Evolutionary conservation across 2,329 filamentous ascomycete species (phyloP).

Genomic region (Calonectria pauciramosa): DNA sequence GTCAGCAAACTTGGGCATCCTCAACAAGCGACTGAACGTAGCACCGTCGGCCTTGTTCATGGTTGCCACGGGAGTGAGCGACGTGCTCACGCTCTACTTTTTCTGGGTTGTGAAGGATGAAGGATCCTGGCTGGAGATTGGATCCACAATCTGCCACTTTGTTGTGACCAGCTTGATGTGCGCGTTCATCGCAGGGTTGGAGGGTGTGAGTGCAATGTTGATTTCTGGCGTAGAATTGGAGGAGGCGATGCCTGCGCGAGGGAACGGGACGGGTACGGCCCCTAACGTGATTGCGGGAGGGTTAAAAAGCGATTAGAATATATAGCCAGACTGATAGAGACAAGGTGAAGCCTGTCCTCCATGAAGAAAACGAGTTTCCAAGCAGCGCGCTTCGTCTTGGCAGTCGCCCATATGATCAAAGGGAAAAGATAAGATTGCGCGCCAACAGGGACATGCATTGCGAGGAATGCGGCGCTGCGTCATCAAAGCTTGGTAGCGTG

Average conservation of each 20-base stretch:
- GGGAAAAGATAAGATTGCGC: not conserved
- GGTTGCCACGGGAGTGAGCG: not conserved
- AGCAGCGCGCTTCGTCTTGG: not conserved
- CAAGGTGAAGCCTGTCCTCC: not conserved
- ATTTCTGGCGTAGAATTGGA: not conserved
- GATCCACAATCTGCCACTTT: not conserved
- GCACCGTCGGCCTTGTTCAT: not conserved
- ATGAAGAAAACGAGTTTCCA: not conserved
- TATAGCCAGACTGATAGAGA: not conserved
- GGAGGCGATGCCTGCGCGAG: not conserved
- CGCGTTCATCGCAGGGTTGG: not conserved
- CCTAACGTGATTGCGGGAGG: not conserved
- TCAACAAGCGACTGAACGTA: not conserved
- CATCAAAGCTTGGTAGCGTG: not conserved
- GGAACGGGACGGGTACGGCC: too few relatives aligned
- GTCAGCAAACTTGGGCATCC: not conserved
- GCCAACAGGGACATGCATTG: not conserved
- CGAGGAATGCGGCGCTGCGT: not conserved
- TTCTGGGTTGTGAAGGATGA: constrained; percentile 1
- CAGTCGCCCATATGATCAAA: not conserved
- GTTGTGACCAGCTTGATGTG: not conserved
- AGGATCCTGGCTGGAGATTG: not conserved
- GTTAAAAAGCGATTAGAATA: not conserved
- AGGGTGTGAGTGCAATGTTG: not conserved
- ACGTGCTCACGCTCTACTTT: not conserved